Evolutionary conservation across 2,329 filamentous ascomycete genomes (phyloP), one percentile per base, ranked within the genome.

Genomic region (Alternaria arbusti): DNA sequence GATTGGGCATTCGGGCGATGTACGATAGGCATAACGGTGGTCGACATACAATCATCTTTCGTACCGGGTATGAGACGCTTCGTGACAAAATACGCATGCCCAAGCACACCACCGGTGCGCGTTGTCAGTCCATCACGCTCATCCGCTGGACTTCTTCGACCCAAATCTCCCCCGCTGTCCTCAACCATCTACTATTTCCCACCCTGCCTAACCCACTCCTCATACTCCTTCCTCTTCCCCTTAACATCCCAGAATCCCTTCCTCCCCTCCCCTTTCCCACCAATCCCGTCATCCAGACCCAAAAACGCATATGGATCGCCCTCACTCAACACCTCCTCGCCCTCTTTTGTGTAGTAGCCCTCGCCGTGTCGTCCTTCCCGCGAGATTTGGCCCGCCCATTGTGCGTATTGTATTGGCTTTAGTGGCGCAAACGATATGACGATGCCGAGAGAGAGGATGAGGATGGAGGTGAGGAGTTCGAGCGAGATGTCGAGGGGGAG

Each of bases 191-290:
- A 65, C 59, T 70, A 49, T 65, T 65, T 71, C 28, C 67, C 66
- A 57, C 65, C 69, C 46, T 60, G 64, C 62, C 58, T 66, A 4
- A 65, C 91, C 81, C 94, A 90, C 68, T 97, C 92, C 81, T 97
- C 92, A 81, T 94, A 87, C 76, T 98, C 98, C 13, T 91, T 90
- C 56, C 90, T 89, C 71, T 96, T 86, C 64, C 91, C 91, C 79
- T 93, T 89, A 67, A 98, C 92, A 82, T 99, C 93, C 82, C 93
- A 87, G 74, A 98, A 99, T 1, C 93, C 90, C 50, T 90, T 88
- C 70, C 96, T 85, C 63, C 92, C 90, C 81, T 98, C 95, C 3
- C 71, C 71, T 46, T 71, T 74, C 28, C 90, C 70, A 63, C 95
- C 72, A 62, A 78, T 85, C 63, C 91, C 90, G 2, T 61, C 66